Evolutionary conservation across 768 basidiomycete genomes (phyloP).

Genomic region (Lentinula guzmanii): DNA sequence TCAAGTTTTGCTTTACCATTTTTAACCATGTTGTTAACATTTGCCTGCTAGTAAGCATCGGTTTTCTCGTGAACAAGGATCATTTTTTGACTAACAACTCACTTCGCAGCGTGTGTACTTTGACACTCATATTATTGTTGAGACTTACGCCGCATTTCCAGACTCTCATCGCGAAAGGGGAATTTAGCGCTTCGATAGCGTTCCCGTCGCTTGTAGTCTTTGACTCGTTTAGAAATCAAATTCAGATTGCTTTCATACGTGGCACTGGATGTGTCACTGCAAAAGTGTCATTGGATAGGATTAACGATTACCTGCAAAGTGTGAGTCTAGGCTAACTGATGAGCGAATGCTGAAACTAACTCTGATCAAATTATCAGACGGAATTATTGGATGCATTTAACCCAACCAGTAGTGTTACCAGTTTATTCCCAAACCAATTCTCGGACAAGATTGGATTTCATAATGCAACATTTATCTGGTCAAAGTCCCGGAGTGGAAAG

Average conservation of each 20-base stretch:
- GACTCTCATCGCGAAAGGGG: conserved; percentile 6
- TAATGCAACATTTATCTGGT: conserved; percentile 54
- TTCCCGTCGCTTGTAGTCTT: conserved; percentile 36
- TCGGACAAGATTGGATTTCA: conserved; percentile 37
- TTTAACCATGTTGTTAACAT: conserved; percentile 60
- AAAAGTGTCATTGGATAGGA: conserved; percentile 61
- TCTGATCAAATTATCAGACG: conserved; percentile 21
- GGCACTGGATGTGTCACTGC: conserved; percentile 22
- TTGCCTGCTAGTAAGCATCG: conserved; percentile 47
- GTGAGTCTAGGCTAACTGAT: conserved; percentile 14
- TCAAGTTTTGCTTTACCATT: conserved; percentile 55
- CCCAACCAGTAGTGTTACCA: background rate
- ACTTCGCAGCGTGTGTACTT: background rate
- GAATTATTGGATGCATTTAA: conserved; percentile 39
- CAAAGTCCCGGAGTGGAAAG: conserved; percentile 19
- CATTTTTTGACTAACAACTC: background rate
- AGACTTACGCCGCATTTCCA: background rate
- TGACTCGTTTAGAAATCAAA: conserved; percentile 28
- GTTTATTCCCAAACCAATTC: conserved; percentile 4
- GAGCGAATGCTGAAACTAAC: background rate
- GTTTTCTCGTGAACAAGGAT: background rate
- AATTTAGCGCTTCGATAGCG: conserved; percentile 11
- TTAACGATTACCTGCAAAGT: conserved; percentile 33
- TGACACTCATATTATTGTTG: background rate
- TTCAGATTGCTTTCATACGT: background rate